phyloP scores from a whole-genome alignment of 768 basidiomycete species.

The Butyriboletus loyo region DNA sequence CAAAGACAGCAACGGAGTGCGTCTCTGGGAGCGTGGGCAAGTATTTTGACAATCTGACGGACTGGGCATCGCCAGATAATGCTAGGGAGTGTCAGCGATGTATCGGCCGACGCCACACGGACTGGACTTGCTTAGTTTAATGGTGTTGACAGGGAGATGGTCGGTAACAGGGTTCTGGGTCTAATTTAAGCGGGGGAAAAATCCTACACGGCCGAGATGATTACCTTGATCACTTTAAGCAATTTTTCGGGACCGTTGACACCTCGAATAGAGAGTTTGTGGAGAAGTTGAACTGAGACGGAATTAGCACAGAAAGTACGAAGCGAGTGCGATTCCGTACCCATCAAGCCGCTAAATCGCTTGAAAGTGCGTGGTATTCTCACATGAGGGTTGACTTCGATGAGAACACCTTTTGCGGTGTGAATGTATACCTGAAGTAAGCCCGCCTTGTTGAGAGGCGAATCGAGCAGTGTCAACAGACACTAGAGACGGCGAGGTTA shows the following conservation, averaged over 20 bases:
- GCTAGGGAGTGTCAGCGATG: conserved; percentile 43
- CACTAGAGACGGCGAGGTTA: conserved; percentile 56
- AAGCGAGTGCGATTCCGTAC: conserved; percentile 40
- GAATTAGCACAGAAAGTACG: background rate
- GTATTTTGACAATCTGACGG: conserved; percentile 76
- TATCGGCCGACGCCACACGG: background rate
- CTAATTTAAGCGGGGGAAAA: background rate
- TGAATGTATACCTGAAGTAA: conserved; percentile 97
- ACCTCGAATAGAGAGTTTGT: conserved; percentile 92
- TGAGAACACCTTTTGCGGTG: conserved; percentile 92
- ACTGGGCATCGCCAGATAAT: conserved; percentile 87
- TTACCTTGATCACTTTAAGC: conserved; percentile 92
- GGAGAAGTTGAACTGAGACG: conserved; percentile 84
- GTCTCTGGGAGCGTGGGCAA: conserved; percentile 82
- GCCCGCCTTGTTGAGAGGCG: conserved; percentile 96
- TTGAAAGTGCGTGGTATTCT: conserved; percentile 98
- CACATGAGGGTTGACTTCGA: conserved; percentile 97
- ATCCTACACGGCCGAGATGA: conserved; percentile 10
- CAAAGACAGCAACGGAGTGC: conserved; percentile 90
- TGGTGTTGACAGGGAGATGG: conserved; percentile 91
- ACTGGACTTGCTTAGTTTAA: conserved; percentile 80
- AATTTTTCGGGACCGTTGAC: conserved; percentile 97
- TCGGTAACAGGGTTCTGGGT: conserved; percentile 87
- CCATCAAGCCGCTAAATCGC: conserved; percentile 97
- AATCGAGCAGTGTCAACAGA: conserved; percentile 92